Conservation (phyloP, 192 early-diverging fungal genomes). For the Nowakowskiella sp. region DNA sequence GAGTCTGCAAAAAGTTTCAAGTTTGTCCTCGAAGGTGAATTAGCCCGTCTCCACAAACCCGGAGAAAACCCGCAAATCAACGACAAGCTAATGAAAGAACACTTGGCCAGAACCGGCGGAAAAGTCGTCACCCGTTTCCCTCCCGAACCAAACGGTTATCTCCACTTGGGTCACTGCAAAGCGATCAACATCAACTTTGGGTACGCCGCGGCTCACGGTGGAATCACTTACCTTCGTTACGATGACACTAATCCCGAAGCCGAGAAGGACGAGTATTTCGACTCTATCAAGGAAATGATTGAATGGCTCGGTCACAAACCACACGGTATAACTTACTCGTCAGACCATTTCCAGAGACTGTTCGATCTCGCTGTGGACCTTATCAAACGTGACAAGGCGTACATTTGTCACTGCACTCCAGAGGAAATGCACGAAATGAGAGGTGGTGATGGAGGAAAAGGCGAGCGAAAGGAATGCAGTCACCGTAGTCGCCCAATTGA, state of each 20-base stretch:
- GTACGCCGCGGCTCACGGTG: conserved; percentile 83
- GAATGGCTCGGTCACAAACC: conserved; percentile 96
- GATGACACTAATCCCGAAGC: conserved; percentile 87
- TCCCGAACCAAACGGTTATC: conserved; percentile 97
- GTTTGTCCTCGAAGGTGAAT: conserved; percentile 83
- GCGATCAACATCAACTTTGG: conserved; percentile 99
- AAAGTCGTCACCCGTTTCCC: conserved; percentile 97
- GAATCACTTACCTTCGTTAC: conserved; percentile 85
- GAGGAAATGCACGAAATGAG: conserved; percentile 87
- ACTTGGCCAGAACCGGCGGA: conserved; percentile 83
- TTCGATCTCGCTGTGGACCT: conserved; percentile 92
- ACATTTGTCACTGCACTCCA: conserved; percentile 91
- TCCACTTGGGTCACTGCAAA: conserved; percentile 99
- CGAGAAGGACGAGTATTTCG: conserved; percentile 94
- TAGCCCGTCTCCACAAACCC: conserved; percentile 84
- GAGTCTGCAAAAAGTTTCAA: conserved; percentile 46
- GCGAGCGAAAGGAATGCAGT: conserved; percentile 75
- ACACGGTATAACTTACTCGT: conserved; percentile 87
- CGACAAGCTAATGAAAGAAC: conserved; percentile 77
- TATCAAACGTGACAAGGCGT: conserved; percentile 82
- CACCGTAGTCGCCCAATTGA: conserved; percentile 88
- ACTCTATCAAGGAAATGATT: conserved; percentile 86
- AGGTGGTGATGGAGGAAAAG: conserved; percentile 83
- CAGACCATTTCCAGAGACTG: conserved; percentile 93
- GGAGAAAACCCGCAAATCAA: conserved; percentile 97